Conservation (phyloP, 257 asterid species). For the Nicotiana tabacum region DNA sequence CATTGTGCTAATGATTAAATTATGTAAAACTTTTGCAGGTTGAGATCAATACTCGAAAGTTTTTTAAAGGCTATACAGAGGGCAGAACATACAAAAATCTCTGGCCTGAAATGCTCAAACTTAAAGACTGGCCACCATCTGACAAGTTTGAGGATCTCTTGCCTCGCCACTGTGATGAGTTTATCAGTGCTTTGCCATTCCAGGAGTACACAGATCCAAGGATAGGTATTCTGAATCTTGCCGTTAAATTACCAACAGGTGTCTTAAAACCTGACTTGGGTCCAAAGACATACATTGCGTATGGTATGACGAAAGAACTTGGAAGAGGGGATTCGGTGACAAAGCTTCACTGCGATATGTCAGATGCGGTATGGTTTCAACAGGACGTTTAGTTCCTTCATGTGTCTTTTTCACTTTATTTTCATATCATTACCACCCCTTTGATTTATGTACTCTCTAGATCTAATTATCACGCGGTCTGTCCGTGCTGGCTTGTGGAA, state of each 20-base stretch:
- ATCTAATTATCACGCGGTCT: not conserved
- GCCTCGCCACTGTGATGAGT: slow-evolving; percentile 95
- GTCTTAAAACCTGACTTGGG: slow-evolving; percentile 87
- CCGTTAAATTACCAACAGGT: slow-evolving; percentile 62
- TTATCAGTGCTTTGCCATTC: slow-evolving; percentile 77
- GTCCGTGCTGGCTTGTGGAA: not conserved
- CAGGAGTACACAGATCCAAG: slow-evolving; percentile 86
- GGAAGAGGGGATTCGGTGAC: slow-evolving; percentile 98
- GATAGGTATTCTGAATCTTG: slow-evolving; percentile 76
- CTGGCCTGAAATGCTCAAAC: slow-evolving; percentile 99
- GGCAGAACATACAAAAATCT: slow-evolving; percentile 66
- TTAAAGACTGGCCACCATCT: slow-evolving; percentile 96
- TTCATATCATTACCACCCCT: not conserved
- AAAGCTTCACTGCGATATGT: slow-evolving; percentile 92
- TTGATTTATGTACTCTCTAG: not conserved
- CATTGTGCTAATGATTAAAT: not conserved
- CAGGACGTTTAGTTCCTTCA: not conserved
- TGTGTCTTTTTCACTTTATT: not conserved
- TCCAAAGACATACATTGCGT: slow-evolving; percentile 93
- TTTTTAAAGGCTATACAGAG: slow-evolving; percentile 71
- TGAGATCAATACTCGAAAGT: slow-evolving; percentile 54
- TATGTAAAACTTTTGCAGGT: slow-evolving; percentile 38
- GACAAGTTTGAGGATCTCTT: slow-evolving; percentile 78
- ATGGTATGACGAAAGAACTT: slow-evolving; percentile 65
- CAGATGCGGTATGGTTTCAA: slow-evolving; percentile 77